Base-by-base conservation (phyloP, 495 filamentous ascomycete genomes). In the Cercophora sp. region DNA sequence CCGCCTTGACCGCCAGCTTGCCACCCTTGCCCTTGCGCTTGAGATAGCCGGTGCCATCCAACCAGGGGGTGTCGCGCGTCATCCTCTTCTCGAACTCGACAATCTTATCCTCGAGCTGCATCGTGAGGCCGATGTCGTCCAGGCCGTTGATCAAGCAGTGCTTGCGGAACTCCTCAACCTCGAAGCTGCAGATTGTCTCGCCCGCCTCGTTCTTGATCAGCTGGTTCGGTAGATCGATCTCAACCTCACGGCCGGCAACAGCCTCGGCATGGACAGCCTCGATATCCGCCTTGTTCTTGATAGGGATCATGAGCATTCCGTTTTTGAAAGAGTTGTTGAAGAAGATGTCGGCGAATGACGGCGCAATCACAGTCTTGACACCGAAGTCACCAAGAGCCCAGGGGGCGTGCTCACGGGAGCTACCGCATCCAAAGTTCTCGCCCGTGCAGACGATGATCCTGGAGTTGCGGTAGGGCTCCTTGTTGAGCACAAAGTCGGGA, bases 321-420 rank as follows among this genome's bases (percentile, higher is more conserved):
- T 98, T 98, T 80, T 98, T 98, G 82, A 96, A 96, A 15, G 89
- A 94, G 75, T 98, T 98, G 81, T 96, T 98, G 83, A 91, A 95
- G 82, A 96, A 96, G 71, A 98, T 98, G 64, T 98, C 93, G 52
- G 90, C 92, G 62, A 87, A 98, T 13, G 84, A 88, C 9, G 91
- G 89, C 1, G 92, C 93, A 59, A 97, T 95, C 56, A 97, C 79
- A 65, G 87, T 91, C 62, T 85, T 88, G 73, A 98, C 93, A 52
- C 93, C 93, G 61, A 97, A 97, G 70, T 98, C 93, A 42, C 93
- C 83, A 22, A 98, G 79, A 18, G 93, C 92, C 93, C 93, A 98
- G 20, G 93, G 93, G 13, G 93, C 93, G 75, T 98, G 93, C 72
- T 98, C 93, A 57, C 93, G 82, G 23, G 86, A 91, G 66, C 84